A percentile compares a stretch with the other conserved stretches of the same genome.
Conservation (phyloP, 495 filamentous ascomycete species). For the Rhypophila decipiens region DNA sequence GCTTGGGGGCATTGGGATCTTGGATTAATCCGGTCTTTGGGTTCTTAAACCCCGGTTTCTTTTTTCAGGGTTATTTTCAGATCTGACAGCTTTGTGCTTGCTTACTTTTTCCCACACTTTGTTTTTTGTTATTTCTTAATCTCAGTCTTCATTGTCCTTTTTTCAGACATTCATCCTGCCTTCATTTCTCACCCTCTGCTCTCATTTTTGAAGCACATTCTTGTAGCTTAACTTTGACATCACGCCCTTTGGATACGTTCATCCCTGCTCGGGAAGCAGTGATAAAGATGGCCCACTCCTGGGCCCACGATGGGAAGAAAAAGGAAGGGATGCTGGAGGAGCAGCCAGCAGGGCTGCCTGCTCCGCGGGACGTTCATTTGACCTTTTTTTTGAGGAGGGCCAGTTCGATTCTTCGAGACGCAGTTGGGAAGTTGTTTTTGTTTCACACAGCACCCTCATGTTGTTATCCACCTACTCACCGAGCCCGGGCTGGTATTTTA, state of each 20-base stretch:
- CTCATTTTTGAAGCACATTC: slow-evolving; percentile 2
- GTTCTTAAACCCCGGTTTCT: neutral
- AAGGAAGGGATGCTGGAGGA: slow-evolving; percentile 12
- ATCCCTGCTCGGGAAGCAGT: slow-evolving; percentile 28
- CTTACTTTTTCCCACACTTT: slow-evolving; percentile 3
- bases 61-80: neutral
- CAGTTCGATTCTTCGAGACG: slow-evolving; percentile 6
- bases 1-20: slow-evolving; percentile 14
- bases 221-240: slow-evolving; percentile 6
- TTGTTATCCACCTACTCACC: neutral
- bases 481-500: slow-evolving; percentile 4
- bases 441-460: neutral
- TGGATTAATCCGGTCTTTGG: slow-evolving; percentile 20
- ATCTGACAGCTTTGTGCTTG: neutral
- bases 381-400: neutral
- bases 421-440: slow-evolving; percentile 1
- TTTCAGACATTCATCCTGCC: neutral
- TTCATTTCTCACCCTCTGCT: neutral
- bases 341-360: slow-evolving; percentile 7
- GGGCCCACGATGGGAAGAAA: neutral
- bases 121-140: no score
- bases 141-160: no score
- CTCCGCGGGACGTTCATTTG: slow-evolving; percentile 8
- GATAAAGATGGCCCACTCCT: slow-evolving; percentile 2
- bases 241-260: slow-evolving; percentile 2